These are phyloP conservation scores for Fraxinus ornus DNA, from an alignment of 305 asterid species.

Conservation along the genomic window DNA sequence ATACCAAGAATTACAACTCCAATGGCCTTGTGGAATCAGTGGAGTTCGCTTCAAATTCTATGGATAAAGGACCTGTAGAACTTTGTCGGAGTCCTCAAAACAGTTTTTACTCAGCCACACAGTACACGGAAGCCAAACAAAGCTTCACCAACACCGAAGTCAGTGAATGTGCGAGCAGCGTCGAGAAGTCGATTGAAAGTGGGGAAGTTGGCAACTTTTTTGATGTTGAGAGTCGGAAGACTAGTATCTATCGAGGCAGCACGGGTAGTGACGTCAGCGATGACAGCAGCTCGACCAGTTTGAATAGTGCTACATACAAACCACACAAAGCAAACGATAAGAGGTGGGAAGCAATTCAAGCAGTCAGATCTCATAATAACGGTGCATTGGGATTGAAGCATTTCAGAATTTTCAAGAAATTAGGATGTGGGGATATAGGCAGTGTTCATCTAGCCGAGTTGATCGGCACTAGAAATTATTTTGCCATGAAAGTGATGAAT, in stretches of 20 bases:
- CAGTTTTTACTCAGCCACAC: constrained; percentile 44
- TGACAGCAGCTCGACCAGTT: constrained; percentile 53
- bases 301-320: constrained; percentile 40
- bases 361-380: constrained; percentile 34
- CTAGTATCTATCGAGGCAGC: constrained; percentile 44
- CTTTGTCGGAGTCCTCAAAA: constrained; percentile 45
- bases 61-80: constrained; percentile 24
- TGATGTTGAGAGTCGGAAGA: constrained; percentile 47
- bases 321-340: constrained; percentile 54
- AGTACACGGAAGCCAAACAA: constrained; percentile 47
- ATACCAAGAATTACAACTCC: constrained; percentile 28
- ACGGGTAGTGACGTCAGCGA: constrained; percentile 49
- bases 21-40: constrained; percentile 34
- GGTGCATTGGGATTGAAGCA: constrained; percentile 44
- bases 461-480: constrained; percentile 46
- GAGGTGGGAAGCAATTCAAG: constrained; percentile 62
- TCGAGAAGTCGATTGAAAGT: constrained; percentile 47
- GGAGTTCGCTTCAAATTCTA: constrained; percentile 23
- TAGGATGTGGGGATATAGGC: constrained; percentile 61
- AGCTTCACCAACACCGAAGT: constrained; percentile 54
- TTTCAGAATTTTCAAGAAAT: constrained; percentile 44
- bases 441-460: constrained; percentile 49
- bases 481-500: constrained; percentile 66
- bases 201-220: constrained; percentile 42
- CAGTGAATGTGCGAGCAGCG: constrained; percentile 42